Evolutionary conservation across 805 yeast genomes (phyloP), one percentile per base, ranked within the genome.

Genomic region (Millerozyma miso): DNA sequence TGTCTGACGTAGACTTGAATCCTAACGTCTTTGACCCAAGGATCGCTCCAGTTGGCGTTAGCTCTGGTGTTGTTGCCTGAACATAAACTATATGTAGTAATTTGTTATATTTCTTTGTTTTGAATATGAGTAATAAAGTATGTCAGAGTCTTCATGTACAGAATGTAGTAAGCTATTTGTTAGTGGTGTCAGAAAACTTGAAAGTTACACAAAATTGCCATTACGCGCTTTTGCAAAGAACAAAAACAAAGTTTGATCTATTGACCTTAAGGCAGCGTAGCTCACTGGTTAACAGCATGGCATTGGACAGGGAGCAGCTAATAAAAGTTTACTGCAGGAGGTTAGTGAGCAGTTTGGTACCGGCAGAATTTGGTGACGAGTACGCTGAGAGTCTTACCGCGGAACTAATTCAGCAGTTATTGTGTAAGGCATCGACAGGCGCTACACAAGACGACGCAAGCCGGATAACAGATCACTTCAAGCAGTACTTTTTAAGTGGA

Each of bases 21-120:
- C 65, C 79, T 38, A 85, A 85, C 51, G 88, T 84, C 19, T 50
- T 71, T 43, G 77, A 83, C 43, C 88, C 90, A 13, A 69, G 74
- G 29, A 72, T 84, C 55, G 69, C 72, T 39, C 81, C 83, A 46
- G 63, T 82, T 50, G 89, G 79, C 50, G 85, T 82, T 39, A 80
- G 88, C 41, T 83, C 89, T 35, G 95, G 95, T 60, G 72, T 77
- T 34, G 51, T 40, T 3, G 51, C 47, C 34, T 59, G 46, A 37
- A 35, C n/a, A 31, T 13, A 15, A 19, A n/a, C n/a, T 38, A 26
- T 7, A 13, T 13, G n/a, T 10, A 31, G 17, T 7, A 17, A 17
- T 33, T 33, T 14, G 16, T 33, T n/a, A n/a, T n/a, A n/a, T n/a
- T n/a, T n/a, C n/a, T n/a, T n/a, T n/a, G n/a, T n/a, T n/a, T n/a